phyloP scores from a whole-genome alignment of 257 asterid genomes.

The Mentha longifolia region DNA sequence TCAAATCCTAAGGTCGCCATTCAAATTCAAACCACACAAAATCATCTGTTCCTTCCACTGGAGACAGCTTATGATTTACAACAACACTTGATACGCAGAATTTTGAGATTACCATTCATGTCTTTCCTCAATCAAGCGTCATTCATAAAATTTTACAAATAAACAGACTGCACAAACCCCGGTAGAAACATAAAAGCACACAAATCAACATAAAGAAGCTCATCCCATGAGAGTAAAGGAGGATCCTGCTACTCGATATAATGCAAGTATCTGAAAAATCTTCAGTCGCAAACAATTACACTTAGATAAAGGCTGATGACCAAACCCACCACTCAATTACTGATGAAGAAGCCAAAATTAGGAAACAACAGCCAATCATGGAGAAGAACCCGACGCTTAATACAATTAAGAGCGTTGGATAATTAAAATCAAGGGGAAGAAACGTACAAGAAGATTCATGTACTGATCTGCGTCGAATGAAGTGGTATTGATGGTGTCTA shows the following conservation, averaged over 20 bases:
- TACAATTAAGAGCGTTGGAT: neutral
- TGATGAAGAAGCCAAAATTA: neutral
- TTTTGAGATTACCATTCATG: neutral
- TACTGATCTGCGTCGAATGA: conserved; percentile 91
- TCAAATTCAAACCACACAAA: conserved; percentile 4
- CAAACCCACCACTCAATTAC: neutral
- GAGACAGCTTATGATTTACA: neutral
- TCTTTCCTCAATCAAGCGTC: neutral
- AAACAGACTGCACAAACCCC: neutral
- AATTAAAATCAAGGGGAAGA: neutral
- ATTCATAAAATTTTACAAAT: neutral
- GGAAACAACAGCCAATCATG: neutral
- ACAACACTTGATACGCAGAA: neutral
- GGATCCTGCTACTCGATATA: neutral
- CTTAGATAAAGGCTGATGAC: conserved; percentile 8
- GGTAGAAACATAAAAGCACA: neutral
- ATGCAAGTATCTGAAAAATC: neutral
- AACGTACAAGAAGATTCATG: conserved; percentile 92
- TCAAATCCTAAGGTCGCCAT: conserved; percentile 2
- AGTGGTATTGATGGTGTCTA: conserved; percentile 88
- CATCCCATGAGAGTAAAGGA: conserved; percentile 4
- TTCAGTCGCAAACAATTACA: neutral
- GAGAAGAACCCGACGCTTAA: neutral
- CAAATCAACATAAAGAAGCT: conserved; percentile 5
- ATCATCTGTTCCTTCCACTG: neutral